A percentile compares a stretch with the other conserved stretches of the same genome.
phyloP scores from a whole-genome alignment of 768 basidiomycete genomes.

The Gelatoporia subvermispora region DNA sequence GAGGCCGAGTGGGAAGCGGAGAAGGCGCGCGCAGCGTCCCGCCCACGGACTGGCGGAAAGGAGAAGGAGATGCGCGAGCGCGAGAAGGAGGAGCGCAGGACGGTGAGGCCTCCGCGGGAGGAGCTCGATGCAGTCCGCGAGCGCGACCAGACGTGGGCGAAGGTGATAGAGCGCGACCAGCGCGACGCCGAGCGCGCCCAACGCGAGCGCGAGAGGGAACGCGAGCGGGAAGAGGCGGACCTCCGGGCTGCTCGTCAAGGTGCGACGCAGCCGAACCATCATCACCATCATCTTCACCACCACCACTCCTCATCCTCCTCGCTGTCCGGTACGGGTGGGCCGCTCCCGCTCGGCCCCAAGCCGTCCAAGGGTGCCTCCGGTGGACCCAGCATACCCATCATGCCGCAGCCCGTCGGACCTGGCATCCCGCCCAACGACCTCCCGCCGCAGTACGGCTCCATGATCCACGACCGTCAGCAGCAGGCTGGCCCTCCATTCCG shows the following conservation, averaged over 20 bases:
- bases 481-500: conserved; percentile 5
- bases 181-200: conserved; percentile 5
- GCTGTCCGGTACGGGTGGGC: background rate
- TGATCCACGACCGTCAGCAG: conserved; percentile 8
- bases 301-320: conserved; percentile 14
- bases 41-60: conserved; percentile 1
- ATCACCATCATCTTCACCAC: conserved; percentile 19
- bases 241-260: background rate
- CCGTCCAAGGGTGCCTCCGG: conserved; percentile 4
- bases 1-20: background rate
- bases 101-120: conserved; percentile 2
- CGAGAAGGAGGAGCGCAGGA: conserved; percentile 8
- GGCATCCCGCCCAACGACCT: conserved; percentile 4
- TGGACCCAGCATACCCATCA: conserved; percentile 1
- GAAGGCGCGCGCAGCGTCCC: background rate
- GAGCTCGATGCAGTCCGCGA: conserved; percentile 11
- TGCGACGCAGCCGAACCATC: conserved; percentile 7
- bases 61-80: conserved; percentile 3
- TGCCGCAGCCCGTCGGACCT: background rate
- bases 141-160: conserved; percentile 7
- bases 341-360: conserved; percentile 1
- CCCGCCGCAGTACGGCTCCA: conserved; percentile 6
- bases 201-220: conserved; percentile 15
- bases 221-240: conserved; percentile 1
- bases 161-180: conserved; percentile 18